Evolutionary conservation across 805 yeast genomes (phyloP), one percentile per base, ranked within the genome.

Genomic region (Pichia pseudocactophila): DNA sequence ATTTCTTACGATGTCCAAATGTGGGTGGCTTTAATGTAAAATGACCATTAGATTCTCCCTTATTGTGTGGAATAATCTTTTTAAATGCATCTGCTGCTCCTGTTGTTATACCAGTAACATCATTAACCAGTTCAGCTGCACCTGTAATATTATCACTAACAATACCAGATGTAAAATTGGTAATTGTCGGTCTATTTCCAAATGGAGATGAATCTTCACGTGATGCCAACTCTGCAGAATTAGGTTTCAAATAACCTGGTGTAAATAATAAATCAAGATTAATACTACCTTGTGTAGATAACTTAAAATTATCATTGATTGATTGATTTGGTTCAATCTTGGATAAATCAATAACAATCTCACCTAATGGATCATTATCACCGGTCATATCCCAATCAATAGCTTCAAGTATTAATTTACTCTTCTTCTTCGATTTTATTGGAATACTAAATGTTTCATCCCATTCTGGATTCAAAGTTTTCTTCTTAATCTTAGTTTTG

Each of bases 301-400:
- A 63, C 16, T 69, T 61, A 34, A 71, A 71, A 18, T 67, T 65
- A 51, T 80, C 67, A 11, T 68, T 65, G 12, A 69, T 53, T 8
- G 45, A 44, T 33, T 68, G 57, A 20, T 62, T 62, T 2, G 79
- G 73, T n/a, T 65, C 65, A 33, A 83, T 50, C 2, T 66, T 46
- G 1, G 74, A 60, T 15, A 80, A 58, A 50, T 80, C 80, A 30
- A 83, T 48, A 1, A 47, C 49, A 7, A 70, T 73, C 28, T 61
- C 52, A 34, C 89, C 89, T 39, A 84, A 59, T 19, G 69, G 56
- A 48, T 77, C 83, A 59, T 80, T 76, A 40, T 70, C 74, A 48
- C 85, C 89, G 19, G 88, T 73, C 56, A 81, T 69, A 61, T 84
- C 92, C 90, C 90, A 84, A 59, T 84, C 92, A 53, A 63, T 74